Evolutionary conservation across 2,329 filamentous ascomycete species (phyloP).

Genomic region (Penicillium vulpinum): DNA sequence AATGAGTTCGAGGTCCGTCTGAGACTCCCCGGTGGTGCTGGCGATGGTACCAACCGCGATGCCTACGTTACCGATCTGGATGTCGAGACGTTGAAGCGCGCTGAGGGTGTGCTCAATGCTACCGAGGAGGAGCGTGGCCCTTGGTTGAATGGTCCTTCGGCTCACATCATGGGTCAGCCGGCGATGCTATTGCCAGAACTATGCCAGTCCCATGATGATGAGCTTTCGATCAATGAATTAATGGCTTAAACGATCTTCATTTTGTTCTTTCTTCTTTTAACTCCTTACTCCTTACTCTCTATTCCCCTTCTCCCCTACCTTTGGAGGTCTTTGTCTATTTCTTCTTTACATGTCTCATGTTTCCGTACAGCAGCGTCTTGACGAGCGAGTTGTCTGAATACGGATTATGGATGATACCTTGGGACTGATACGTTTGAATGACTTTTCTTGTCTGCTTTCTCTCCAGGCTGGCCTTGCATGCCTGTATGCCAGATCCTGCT

Average conservation of each 20-base stretch:
- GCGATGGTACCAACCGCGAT: conserved; percentile 79
- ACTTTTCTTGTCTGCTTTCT: conserved; percentile 7
- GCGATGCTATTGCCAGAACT: conserved; percentile 34
- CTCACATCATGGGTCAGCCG: conserved; percentile 38
- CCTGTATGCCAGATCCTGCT: conserved; percentile 5
- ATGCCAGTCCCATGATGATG: conserved; percentile 29
- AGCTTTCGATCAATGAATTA: conserved; percentile 39
- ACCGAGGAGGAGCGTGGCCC: conserved; percentile 84
- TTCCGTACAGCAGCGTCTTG: conserved; percentile 26
- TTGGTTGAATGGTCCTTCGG: conserved; percentile 57
- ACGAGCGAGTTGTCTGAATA: conserved; percentile 22
- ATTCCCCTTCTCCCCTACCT: conserved; percentile 1
- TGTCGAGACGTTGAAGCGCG: conserved; percentile 81
- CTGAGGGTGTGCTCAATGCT: conserved; percentile 77
- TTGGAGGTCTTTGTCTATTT: conserved; percentile 7
- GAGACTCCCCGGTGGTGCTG: conserved; percentile 69
- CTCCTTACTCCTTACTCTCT: not conserved
- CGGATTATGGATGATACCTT: conserved; percentile 23
- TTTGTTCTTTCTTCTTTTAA: conserved; percentile 7
- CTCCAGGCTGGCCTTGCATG: not conserved
- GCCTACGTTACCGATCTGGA: conserved; percentile 91
- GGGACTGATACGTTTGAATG: conserved; percentile 12
- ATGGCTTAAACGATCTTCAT: conserved; percentile 26
- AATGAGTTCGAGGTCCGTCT: conserved; percentile 92
- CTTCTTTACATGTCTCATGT: conserved; percentile 7